Conservation (phyloP, 805 yeast species). For the Clavispora fructus region DNA sequence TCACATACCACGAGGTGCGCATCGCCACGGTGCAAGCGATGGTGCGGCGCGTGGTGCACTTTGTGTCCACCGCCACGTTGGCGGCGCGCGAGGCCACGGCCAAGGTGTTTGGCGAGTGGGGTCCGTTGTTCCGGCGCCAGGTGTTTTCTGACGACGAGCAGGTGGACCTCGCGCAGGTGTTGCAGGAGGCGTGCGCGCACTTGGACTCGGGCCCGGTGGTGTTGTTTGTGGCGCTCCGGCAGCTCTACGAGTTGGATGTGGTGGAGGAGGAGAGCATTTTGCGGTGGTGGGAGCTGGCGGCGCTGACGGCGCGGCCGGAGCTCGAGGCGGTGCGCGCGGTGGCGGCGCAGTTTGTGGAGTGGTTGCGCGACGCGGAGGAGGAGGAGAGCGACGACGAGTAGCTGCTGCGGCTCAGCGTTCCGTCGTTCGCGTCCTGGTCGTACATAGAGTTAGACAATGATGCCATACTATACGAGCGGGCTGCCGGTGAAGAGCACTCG, state of each 20-base stretch:
- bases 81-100: constrained; percentile 70
- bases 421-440: too few species aligned
- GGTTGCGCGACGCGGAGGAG: constrained; percentile 79
- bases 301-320: constrained; percentile 32
- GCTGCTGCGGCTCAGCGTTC: too few species aligned
- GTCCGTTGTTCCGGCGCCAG: constrained; percentile 73
- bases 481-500: too few species aligned
- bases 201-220: constrained; percentile 42
- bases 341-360: constrained; percentile 72
- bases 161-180: constrained; percentile 55
- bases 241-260: constrained; percentile 76
- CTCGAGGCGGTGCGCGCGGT: constrained; percentile 46
- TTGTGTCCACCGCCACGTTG: constrained; percentile 71
- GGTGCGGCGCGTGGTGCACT: constrained; percentile 62
- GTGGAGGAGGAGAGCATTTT: constrained; percentile 76
- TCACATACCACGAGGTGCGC: constrained; percentile 88
- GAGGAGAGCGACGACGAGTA: constrained; percentile 40
- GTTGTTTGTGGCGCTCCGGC: constrained; percentile 47
- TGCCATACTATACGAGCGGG: too few species aligned
- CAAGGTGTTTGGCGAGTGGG: constrained; percentile 79
- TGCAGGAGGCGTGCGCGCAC: constrained; percentile 41
- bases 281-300: constrained; percentile 68
- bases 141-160: constrained; percentile 79
- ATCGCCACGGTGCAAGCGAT: constrained; percentile 73
- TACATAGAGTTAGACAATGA: too few species aligned